Base-by-base conservation (phyloP, 2,329 filamentous ascomycete species). In the Lachnellula arida region DNA sequence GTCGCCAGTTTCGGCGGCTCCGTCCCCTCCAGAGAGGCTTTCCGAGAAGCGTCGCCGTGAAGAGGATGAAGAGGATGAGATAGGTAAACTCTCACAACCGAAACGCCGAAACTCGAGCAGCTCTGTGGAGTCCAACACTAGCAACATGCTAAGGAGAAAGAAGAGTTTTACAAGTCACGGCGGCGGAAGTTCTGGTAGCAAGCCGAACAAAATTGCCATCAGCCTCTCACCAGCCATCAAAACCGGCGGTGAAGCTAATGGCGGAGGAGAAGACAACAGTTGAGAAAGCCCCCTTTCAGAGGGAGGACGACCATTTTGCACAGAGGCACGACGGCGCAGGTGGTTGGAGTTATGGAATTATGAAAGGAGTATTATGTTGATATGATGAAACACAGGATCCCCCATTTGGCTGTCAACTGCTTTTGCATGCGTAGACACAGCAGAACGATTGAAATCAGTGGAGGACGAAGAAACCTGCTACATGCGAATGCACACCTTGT, bases 21-120 rank as follows among this genome's bases (percentile, higher is more conserved):
- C 70, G 28, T 67, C 70, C 6, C 86, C 87, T 3, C 88, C 86
- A 0, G 91, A 96, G 71, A 82, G 90, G 53, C 74, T 96, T 17
- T 88, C 91, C 0, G 90, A 96, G 71, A 97, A 97, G 73, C 87
- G 93, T 48, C 83, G 93, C 48, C 84, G 94, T 65, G 92, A 96
- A 69, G 93, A 97, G 55, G 91, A 96, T 59, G 93, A 97, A 46
- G 92, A 96, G 54, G 92, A 97, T 62, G 90, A 93, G 67, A 75
- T 97, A n/a, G 85, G 86, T 53, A 96, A 94, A 73, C 79, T 97
- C 65, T 84, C 89, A 61, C 76, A 81, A 49, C 57, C 61, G 12
- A 87, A 86, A 67, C 78, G 84, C 42, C 79, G 84, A 39, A 85
- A 81, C 54, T 79, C 81, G 7, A 75, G 75, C 2, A 75, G 74